These are phyloP conservation scores for Arabidopsis lyrata DNA, from an alignment of 441 rosid genomes.

Conservation along the genomic window DNA sequence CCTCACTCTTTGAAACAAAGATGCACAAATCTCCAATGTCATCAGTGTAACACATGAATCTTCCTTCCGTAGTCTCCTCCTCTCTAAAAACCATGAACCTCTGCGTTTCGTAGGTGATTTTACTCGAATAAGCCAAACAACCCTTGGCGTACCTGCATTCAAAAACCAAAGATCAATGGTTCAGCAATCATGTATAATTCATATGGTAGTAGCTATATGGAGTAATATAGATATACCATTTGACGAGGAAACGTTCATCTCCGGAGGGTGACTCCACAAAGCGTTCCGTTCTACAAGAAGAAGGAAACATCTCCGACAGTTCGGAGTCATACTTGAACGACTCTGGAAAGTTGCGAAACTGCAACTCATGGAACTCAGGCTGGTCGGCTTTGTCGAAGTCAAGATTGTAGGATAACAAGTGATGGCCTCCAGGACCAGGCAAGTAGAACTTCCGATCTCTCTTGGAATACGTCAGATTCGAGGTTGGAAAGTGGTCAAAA, in stretches of 20 bases:
- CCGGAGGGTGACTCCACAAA: constrained; percentile 22
- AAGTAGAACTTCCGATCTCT: constrained; percentile 16
- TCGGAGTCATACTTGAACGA: not conserved
- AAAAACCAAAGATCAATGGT: not conserved
- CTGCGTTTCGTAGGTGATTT: constrained; percentile 7
- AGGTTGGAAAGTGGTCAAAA: constrained; percentile 14
- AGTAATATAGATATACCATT: constrained; percentile 4
- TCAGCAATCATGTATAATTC: not conserved
- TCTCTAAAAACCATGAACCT: constrained; percentile 4
- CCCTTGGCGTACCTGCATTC: constrained; percentile 1
- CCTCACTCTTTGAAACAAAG: constrained; percentile 13
- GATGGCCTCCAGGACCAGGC: constrained; percentile 33
- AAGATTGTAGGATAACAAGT: constrained; percentile 20
- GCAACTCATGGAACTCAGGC: constrained; percentile 11
- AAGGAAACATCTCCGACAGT: not conserved
- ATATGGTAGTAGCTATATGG: not conserved
- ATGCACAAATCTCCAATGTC: constrained; percentile 23
- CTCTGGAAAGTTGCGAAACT: constrained; percentile 3
- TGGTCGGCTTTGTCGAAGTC: not conserved
- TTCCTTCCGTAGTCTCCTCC: constrained; percentile 3
- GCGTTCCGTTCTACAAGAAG: constrained; percentile 13
- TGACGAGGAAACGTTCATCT: constrained; percentile 25
- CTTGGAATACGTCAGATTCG: constrained; percentile 26
- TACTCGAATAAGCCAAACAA: not conserved
- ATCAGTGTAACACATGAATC: constrained; percentile 12